Conservation (phyloP, 768 basidiomycete species). For the Leucocoprinus sp. region DNA sequence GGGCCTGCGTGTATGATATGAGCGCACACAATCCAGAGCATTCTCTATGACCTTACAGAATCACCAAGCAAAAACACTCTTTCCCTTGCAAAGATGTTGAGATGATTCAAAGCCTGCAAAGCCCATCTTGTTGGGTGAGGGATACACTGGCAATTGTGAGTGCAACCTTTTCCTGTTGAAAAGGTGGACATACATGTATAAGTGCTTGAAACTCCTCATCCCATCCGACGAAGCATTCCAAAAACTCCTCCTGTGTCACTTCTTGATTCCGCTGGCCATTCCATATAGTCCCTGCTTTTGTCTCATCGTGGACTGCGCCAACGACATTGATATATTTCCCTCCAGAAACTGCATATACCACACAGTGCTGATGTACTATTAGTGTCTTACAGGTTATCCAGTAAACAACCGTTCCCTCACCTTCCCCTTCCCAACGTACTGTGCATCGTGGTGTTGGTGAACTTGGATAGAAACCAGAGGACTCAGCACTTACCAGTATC, state of each 20-base stretch:
- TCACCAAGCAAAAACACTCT: constrained; percentile 19
- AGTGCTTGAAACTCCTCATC: constrained; percentile 14
- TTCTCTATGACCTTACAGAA: constrained; percentile 13
- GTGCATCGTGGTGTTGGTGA: not conserved
- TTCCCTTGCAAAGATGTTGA: constrained; percentile 14
- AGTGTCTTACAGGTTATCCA: not conserved
- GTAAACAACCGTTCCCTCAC: constrained; percentile 9
- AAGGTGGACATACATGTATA: constrained; percentile 11
- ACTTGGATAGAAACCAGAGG: not conserved
- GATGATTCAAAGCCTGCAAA: constrained; percentile 14
- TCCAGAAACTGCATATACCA: constrained; percentile 40
- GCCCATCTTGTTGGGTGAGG: constrained; percentile 17
- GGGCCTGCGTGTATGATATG: constrained; percentile 20
- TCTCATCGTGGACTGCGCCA: constrained; percentile 22
- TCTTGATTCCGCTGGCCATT: constrained; percentile 14
- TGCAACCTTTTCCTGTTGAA: not conserved
- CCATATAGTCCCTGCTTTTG: constrained; percentile 12
- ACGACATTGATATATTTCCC: constrained; percentile 43
- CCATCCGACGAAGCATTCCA: constrained; percentile 12
- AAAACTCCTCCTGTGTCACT: constrained; percentile 12
- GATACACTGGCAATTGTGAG: constrained; percentile 12
- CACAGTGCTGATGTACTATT: constrained; percentile 26
- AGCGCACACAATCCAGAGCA: not conserved
- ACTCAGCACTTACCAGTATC: constrained; percentile 9
- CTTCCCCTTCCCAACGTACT: constrained; percentile 18